A percentile compares a stretch with the other conserved stretches of the same genome.
phyloP scores from a whole-genome alignment of 1,284 basidiomycete genomes.

The Rhodofomes roseus region DNA sequence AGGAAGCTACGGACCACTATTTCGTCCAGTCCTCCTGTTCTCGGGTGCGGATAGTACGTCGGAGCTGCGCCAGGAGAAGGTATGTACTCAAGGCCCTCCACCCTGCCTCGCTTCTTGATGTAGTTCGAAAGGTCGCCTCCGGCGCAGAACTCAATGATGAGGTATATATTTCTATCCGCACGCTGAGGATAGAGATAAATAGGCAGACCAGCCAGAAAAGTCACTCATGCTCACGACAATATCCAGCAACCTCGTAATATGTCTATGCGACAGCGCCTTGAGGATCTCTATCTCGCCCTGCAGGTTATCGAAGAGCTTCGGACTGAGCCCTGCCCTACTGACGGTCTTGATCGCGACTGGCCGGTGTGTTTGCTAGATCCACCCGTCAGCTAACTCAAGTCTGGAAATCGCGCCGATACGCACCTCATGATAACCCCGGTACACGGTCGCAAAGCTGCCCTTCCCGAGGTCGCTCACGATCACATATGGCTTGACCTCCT shows the following conservation, averaged over 20 bases:
- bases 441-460: constrained; percentile 96
- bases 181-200: constrained; percentile 49
- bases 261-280: constrained; percentile 89
- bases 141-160: constrained; percentile 97
- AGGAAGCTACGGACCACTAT: constrained; percentile 91
- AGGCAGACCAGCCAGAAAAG: neutral
- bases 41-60: constrained; percentile 88
- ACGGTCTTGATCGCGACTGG: constrained; percentile 96
- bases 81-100: constrained; percentile 80
- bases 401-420: constrained; percentile 25
- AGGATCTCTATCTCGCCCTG: constrained; percentile 98
- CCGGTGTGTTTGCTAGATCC: constrained; percentile 61
- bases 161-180: constrained; percentile 90
- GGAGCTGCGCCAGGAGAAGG: constrained; percentile 64
- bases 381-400: neutral
- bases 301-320: constrained; percentile 94
- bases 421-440: constrained; percentile 88
- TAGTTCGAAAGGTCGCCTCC: constrained; percentile 95
- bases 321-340: constrained; percentile 81
- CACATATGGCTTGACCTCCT: constrained; percentile 70
- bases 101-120: constrained; percentile 89
- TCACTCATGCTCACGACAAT: constrained; percentile 81
- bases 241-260: constrained; percentile 91
- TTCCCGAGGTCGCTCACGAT: constrained; percentile 73
- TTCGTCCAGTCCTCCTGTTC: constrained; percentile 88